Conservation (phyloP, 768 basidiomycete species). For the Lactifluus volemus region DNA sequence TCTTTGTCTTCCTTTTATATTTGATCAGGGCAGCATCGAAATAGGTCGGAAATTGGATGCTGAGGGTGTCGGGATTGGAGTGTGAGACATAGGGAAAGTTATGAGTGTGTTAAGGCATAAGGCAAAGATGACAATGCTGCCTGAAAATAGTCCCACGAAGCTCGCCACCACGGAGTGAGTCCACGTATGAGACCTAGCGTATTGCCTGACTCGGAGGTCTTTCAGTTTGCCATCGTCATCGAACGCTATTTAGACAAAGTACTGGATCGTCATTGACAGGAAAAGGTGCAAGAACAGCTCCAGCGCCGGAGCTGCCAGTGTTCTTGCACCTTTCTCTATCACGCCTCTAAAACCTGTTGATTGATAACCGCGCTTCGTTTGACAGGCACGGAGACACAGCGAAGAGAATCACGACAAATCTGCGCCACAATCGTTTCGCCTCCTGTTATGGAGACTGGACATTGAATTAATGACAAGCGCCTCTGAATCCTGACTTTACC, state of each 20-base stretch:
- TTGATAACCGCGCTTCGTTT: background rate
- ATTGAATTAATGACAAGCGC: too few species aligned
- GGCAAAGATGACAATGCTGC: too few species aligned
- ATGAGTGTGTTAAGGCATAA: too few species aligned
- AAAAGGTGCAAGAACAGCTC: too few species aligned
- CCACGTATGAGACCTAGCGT: too few species aligned
- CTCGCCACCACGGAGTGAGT: too few species aligned
- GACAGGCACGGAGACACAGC: background rate
- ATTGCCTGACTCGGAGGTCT: too few species aligned
- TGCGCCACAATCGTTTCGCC: slow-evolving; percentile 24
- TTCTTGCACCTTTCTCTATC: background rate
- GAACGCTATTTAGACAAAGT: too few species aligned
- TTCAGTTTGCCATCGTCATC: too few species aligned
- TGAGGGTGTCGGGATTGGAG: background rate
- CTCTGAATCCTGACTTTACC: slow-evolving; percentile 22
- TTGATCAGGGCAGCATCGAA: background rate
- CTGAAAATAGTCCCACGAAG: too few species aligned
- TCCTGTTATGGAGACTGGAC: slow-evolving; percentile 19
- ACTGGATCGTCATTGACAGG: too few species aligned
- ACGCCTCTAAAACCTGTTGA: background rate
- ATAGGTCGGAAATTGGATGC: background rate
- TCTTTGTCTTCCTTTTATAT: background rate
- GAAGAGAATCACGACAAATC: background rate
- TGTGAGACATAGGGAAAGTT: background rate
- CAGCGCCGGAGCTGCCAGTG: too few species aligned